These are phyloP conservation scores for Scutellaria galericulata DNA, from an alignment of 257 asterid species.

Conservation along the genomic window DNA sequence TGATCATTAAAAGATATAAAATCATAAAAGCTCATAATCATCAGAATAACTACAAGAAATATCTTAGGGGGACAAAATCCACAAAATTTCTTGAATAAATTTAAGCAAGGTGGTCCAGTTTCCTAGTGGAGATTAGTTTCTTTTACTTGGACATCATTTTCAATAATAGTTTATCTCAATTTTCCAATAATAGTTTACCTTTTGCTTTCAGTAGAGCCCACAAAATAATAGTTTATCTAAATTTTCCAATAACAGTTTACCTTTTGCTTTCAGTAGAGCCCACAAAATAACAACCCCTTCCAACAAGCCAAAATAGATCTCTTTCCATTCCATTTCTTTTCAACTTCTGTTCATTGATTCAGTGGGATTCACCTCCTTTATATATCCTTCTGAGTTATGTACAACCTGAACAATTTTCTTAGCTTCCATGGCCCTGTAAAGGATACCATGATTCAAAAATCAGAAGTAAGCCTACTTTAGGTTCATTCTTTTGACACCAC, in stretches of 20 bases:
- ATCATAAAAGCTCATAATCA: slow-evolving; percentile 5
- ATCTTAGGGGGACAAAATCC: not conserved
- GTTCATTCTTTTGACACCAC: slow-evolving; percentile 6
- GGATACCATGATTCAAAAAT: not conserved
- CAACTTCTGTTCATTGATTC: slow-evolving; percentile 27
- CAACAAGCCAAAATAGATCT: slow-evolving; percentile 28
- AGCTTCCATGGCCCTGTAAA: slow-evolving; percentile 30
- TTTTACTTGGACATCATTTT: not conserved
- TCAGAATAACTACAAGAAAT: not conserved
- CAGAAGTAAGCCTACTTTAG: no score
- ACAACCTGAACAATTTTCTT: slow-evolving; percentile 27
- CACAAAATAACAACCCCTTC: slow-evolving; percentile 25
- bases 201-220: slow-evolving; percentile 34
- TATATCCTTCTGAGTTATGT: slow-evolving; percentile 21
- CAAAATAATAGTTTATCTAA: not conserved
- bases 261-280: slow-evolving; percentile 33
- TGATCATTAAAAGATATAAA: not conserved
- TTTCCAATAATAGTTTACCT: not conserved
- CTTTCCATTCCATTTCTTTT: slow-evolving; percentile 21
- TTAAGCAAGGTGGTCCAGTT: slow-evolving; percentile 6
- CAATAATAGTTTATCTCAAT: not conserved
- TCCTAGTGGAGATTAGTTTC: slow-evolving; percentile 27
- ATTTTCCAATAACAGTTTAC: not conserved
- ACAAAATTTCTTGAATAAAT: slow-evolving; percentile 10
- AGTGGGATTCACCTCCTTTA: slow-evolving; percentile 25